These are phyloP conservation scores for Emmonsia crescens DNA, from an alignment of 2,329 filamentous ascomycete species.

Conservation along the genomic window DNA sequence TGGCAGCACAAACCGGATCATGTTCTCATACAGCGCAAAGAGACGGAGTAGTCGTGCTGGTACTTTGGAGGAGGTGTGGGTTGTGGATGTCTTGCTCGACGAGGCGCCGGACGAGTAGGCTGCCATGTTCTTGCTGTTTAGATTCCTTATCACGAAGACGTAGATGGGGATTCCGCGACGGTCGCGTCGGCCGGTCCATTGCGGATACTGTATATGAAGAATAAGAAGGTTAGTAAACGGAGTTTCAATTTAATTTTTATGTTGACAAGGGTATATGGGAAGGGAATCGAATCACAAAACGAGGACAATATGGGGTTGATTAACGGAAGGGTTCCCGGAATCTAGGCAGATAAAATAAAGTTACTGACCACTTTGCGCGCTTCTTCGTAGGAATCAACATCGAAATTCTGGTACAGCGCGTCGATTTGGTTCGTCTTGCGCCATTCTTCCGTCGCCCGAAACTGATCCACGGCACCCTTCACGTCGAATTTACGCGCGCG, in stretches of 20 bases:
- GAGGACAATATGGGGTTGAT: too few relatives aligned
- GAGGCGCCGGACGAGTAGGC: constrained; percentile 53
- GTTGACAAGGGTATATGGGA: background rate
- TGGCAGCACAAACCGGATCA: constrained; percentile 77
- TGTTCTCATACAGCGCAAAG: constrained; percentile 87
- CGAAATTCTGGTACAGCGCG: constrained; percentile 74
- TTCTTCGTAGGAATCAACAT: constrained; percentile 71
- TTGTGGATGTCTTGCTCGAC: constrained; percentile 43
- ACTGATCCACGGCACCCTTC: constrained; percentile 68
- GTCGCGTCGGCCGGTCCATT: constrained; percentile 89
- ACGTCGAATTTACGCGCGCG: constrained; percentile 74
- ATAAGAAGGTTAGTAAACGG: too few relatives aligned
- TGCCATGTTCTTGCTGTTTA: constrained; percentile 71
- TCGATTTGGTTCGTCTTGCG: constrained; percentile 68
- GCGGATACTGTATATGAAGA: constrained; percentile 57
- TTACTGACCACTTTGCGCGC: constrained; percentile 55
- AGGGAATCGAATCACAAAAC: background rate
- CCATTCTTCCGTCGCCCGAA: constrained; percentile 83
- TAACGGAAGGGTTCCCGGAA: too few relatives aligned
- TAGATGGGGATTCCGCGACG: constrained; percentile 85
- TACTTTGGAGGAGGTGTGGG: constrained; percentile 46
- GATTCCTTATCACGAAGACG: constrained; percentile 73
- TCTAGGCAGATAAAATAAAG: background rate
- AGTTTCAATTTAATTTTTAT: background rate
- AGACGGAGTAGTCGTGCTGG: constrained; percentile 69